phyloP scores from a whole-genome alignment of 768 basidiomycete genomes.

The Phanerodontia chrysosporium region DNA sequence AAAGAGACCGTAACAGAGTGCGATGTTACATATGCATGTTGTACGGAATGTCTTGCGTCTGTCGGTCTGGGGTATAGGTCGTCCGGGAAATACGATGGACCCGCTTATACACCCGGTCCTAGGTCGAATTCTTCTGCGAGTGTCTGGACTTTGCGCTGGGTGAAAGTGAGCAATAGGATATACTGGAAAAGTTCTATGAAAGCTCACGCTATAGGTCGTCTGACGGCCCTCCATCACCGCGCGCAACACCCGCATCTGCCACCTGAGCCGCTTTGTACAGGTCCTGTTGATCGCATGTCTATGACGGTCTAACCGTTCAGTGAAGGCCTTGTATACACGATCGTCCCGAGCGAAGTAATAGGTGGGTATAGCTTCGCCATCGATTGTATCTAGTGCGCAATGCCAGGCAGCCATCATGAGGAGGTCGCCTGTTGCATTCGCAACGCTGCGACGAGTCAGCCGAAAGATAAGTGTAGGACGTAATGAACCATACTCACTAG shows the following conservation, averaged over 20 bases:
- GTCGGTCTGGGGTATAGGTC: neutral
- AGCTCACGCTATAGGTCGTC: slow-evolving; percentile 60
- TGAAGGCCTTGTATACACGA: slow-evolving; percentile 71
- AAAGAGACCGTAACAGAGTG: neutral
- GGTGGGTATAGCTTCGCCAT: slow-evolving; percentile 68
- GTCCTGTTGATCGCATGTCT: slow-evolving; percentile 40
- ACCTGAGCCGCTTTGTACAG: slow-evolving; percentile 55
- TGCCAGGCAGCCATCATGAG: slow-evolving; percentile 82
- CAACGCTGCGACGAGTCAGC: slow-evolving; percentile 45
- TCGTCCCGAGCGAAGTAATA: slow-evolving; percentile 94
- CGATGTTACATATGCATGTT: neutral
- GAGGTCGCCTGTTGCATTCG: slow-evolving; percentile 86
- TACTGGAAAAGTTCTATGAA: neutral
- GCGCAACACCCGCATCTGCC: slow-evolving; percentile 64
- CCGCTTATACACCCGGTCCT: slow-evolving; percentile 25
- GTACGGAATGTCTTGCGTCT: neutral
- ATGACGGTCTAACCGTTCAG: slow-evolving; percentile 35
- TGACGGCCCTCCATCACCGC: slow-evolving; percentile 63
- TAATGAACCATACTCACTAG: slow-evolving; percentile 55
- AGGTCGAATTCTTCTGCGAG: slow-evolving; percentile 62
- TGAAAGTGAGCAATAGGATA: neutral
- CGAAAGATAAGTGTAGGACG: neutral
- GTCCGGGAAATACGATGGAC: neutral
- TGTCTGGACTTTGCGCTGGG: slow-evolving; percentile 60
- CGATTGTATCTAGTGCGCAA: slow-evolving; percentile 51